Evolutionary conservation across 345 rosid genomes (phyloP), one percentile per base, ranked within the genome.

Genomic region (Capsella bursapastoris): DNA sequence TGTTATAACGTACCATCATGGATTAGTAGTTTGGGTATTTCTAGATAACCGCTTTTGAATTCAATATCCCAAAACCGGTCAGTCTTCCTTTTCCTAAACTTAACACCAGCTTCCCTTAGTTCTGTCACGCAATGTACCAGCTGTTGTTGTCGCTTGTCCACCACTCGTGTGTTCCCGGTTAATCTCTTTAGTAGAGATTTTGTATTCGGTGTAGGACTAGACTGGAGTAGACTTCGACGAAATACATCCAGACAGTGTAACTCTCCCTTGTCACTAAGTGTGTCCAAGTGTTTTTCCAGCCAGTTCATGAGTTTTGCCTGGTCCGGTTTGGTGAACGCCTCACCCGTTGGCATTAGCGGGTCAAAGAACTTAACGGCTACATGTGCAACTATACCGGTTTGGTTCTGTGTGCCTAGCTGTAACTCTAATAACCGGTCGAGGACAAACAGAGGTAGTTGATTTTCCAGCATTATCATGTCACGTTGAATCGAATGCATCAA

Each of bases 401-500:
- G 85, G 57, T 83, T 75, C 9, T 81, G 82, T 68, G 79, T 58
- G 41, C 82, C 84, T 0, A 86, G 71, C 70, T 93, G 89, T 64
- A 90, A 75, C 29, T 87, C 91, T n/a, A 89, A 62, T 8, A 93
- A 81, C 66, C 76, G 79, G 76, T 89, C 89, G 1, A 89, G 93
- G n/a, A 86, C 55, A 44, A 87, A 93, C 8, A 93, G 71, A 2
- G 98, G 97, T 71, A 89, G 78, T 81, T 89, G 97, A 45, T 90
- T 93, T 79, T 90, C 97, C 1, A 93, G 71, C 96, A 90, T 90
- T 66, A 89, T 83, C 97, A 90, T 93, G 67, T 93, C 98, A 56
- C 92, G 70, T 55, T 85, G 89, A 72, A 90, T 90, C 2, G 89
- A 79, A 81, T 89, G 90, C 97, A 90, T 93, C 12, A 86, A 81